phyloP scores from a whole-genome alignment of 2,329 filamentous ascomycete genomes.

The Parafenestella ontariensis region DNA sequence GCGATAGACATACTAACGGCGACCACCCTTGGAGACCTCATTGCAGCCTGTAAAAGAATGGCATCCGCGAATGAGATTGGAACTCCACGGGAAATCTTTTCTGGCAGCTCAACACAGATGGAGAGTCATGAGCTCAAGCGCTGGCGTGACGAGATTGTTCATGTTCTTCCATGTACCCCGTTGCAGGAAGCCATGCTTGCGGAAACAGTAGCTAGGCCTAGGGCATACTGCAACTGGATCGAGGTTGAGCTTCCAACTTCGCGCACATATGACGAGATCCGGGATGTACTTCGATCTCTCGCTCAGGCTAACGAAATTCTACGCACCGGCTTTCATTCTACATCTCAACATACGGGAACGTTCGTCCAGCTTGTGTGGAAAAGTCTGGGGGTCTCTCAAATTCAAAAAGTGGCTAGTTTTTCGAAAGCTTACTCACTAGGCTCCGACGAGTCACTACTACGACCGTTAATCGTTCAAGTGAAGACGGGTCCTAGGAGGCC shows the following conservation, averaged over 20 bases:
- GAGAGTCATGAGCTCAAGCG: conserved; percentile 20
- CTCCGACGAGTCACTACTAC: conserved; percentile 54
- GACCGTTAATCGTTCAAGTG: conserved; percentile 70
- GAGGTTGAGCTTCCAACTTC: conserved; percentile 63
- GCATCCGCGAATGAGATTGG: not conserved
- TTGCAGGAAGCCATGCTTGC: conserved; percentile 82
- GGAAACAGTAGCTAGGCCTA: conserved; percentile 68
- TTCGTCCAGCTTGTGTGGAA: conserved; percentile 73
- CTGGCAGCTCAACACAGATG: not conserved
- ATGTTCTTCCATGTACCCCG: conserved; percentile 69
- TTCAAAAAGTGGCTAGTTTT: conserved; percentile 53
- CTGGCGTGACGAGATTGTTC: conserved; percentile 22
- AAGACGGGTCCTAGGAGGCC: conserved; percentile 14
- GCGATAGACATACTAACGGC: conserved; percentile 69
- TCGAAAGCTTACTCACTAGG: conserved; percentile 51
- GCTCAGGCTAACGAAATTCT: conserved; percentile 67
- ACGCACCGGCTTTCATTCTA: conserved; percentile 72
- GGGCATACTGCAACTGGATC: conserved; percentile 80
- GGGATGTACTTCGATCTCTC: conserved; percentile 34
- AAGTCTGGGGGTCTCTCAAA: conserved; percentile 52
- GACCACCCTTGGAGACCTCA: conserved; percentile 52
- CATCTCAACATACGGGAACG: conserved; percentile 49
- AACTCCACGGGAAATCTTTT: not conserved
- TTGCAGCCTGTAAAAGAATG: conserved; percentile 24
- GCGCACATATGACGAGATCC: conserved; percentile 50